Evolutionary conservation across 75 land plant genomes (phyloP).

Genomic region (Pinus taeda): DNA sequence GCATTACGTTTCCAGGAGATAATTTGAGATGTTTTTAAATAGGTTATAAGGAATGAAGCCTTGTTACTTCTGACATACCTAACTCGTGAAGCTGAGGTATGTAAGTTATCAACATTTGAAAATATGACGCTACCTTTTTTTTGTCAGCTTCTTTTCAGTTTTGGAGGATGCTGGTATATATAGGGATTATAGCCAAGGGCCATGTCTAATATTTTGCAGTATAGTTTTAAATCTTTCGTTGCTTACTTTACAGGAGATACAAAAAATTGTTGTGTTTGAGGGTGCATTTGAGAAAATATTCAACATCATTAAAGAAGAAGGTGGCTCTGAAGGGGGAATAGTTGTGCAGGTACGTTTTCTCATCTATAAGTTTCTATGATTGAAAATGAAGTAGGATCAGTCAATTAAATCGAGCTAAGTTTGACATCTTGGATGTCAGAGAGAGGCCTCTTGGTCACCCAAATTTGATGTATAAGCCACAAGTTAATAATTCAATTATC

Average conservation of each 20-base stretch:
- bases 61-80: slow-evolving; percentile 83
- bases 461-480: no score
- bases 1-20: not conserved
- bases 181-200: not conserved
- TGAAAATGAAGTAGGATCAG: not conserved
- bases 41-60: slow-evolving; percentile 98
- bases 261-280: slow-evolving; percentile 98
- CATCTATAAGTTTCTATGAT: not conserved
- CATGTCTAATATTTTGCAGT: not conserved
- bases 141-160: not conserved
- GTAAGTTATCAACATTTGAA: not conserved
- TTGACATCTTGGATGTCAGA: not conserved
- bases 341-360: slow-evolving; percentile 92
- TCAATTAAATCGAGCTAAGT: not conserved
- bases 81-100: slow-evolving; percentile 97
- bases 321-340: slow-evolving; percentile 97
- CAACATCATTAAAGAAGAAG: slow-evolving; percentile 95
- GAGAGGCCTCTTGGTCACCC: no score
- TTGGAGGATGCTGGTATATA: not conserved
- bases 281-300: slow-evolving; percentile 98
- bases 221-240: not conserved
- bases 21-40: slow-evolving; percentile 5
- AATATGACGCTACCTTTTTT: not conserved
- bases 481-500: no score
- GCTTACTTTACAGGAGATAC: slow-evolving; percentile 74